Base-by-base conservation (phyloP, 495 filamentous ascomycete genomes). In the Lasiosphaeria ovina region DNA sequence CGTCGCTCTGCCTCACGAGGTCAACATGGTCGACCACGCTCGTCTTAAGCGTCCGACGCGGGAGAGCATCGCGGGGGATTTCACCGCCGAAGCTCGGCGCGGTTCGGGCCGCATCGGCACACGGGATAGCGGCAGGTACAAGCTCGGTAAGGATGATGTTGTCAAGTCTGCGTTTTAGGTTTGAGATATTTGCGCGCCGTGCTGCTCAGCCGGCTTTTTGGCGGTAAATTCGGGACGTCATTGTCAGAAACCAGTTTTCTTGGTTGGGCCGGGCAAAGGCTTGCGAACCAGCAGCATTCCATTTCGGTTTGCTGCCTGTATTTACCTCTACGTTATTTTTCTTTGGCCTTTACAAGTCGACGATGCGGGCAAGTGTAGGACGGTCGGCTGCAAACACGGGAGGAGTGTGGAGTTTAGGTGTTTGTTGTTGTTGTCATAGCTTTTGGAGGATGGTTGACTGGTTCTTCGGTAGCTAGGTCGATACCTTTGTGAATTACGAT, bases 1-100 rank as follows among this genome's bases (percentile, higher is more conserved):
- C 69, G 93, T 98, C 24, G 94, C 94, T 1, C 77, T 98, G 61
- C 92, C 95, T 4, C 96, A 98, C 70, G 93, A 97, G 75, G 93
- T 98, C 62, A 93, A 97, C 73, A 97, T 97, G 93, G 90, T 98
- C 32, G 87, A 86, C 48, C 91, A 91, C 74, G 81, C 86, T 62
- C 85, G 83, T 63, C 85, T 98, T 70, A 90, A 89, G 83, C 88
- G 84, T 74, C 91, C 93, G 3, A 97, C 95, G 5, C 80, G 94
- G 42, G 92, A 98, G 81, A 96, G 91, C 68, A 97, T 98, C 72
- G 67, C 75, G 0, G 67, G 79, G 67, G 61, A 89, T 76, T 66
- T 87, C 76, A 59, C 72, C 59, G 40, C 79, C 77, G 65, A 79
- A 63, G 56, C 71, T 76, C 68, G 81, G 72, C 66, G 81, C 77